Conservation (phyloP, 495 filamentous ascomycete species). For the Friedmanniomyces endolithicus region DNA sequence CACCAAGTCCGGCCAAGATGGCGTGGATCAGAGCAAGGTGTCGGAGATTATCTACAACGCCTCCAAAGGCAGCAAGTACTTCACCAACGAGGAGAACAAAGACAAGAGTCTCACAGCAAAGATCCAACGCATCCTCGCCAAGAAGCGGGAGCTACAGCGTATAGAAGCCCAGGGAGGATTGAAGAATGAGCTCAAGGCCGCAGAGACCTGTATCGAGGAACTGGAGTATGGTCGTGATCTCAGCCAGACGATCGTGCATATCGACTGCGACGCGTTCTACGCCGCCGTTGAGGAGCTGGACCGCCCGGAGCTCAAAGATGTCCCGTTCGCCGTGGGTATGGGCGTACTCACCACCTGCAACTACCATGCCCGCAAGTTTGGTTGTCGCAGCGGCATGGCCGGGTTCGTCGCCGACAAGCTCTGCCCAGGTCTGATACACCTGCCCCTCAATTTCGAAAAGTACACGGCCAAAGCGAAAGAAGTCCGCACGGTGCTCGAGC, state of each 20-base stretch:
- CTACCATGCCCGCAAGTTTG: constrained; percentile 81
- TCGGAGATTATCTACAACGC: constrained; percentile 96
- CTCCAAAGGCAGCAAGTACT: constrained; percentile 93
- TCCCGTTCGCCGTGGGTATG: constrained; percentile 87
- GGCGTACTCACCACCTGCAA: constrained; percentile 94
- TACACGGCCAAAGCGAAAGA: constrained; percentile 86
- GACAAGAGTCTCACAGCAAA: constrained; percentile 77
- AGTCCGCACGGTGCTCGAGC: constrained; percentile 65
- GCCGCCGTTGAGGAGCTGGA: constrained; percentile 91
- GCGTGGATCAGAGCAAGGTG: constrained; percentile 89
- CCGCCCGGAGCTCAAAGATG: constrained; percentile 71
- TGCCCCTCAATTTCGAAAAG: constrained; percentile 79
- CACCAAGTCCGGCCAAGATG: constrained; percentile 87
- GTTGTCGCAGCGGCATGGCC: constrained; percentile 88
- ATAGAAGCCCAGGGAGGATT: constrained; percentile 45
- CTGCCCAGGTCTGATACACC: constrained; percentile 72
- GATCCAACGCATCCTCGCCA: constrained; percentile 65
- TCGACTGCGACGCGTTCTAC: constrained; percentile 98
- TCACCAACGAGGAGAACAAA: constrained; percentile 74
- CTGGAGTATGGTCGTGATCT: constrained; percentile 70
- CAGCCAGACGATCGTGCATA: constrained; percentile 72
- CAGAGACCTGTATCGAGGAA: constrained; percentile 70
- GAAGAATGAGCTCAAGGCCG: constrained; percentile 53
- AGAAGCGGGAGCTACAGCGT: constrained; percentile 64
- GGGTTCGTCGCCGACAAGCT: constrained; percentile 89